These are phyloP conservation scores for Aquilaria agallochum DNA, from an alignment of 441 rosid genomes.

Conservation along the genomic window DNA sequence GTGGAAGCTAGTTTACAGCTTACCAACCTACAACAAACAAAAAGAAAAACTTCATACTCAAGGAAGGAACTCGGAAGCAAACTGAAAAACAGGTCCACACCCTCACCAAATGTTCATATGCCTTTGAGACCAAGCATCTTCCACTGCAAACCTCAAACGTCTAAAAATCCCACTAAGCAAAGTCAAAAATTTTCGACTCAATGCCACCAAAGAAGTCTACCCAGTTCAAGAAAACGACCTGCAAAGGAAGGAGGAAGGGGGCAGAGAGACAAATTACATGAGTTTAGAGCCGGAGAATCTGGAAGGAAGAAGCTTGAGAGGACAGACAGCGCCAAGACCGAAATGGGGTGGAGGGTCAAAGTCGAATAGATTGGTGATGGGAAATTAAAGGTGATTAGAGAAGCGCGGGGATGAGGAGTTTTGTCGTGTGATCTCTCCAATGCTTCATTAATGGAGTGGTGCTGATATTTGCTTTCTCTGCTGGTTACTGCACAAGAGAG, in stretches of 20 bases:
- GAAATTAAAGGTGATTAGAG: constrained; percentile 22
- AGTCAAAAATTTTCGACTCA: too few relatives aligned
- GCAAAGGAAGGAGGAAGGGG: neutral
- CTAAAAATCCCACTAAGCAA: too few relatives aligned
- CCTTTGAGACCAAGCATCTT: constrained; percentile 49
- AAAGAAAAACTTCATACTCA: constrained; percentile 39
- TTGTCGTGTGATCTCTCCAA: neutral
- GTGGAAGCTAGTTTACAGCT: constrained; percentile 50
- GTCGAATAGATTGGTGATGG: constrained; percentile 7
- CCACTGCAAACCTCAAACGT: neutral
- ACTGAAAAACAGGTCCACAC: constrained; percentile 47
- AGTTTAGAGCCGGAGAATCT: constrained; percentile 18
- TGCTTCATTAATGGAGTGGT: too few relatives aligned
- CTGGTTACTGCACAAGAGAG: too few relatives aligned
- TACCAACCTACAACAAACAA: constrained; percentile 47
- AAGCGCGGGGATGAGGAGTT: constrained; percentile 13
- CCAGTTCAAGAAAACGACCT: too few relatives aligned
- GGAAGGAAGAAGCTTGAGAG: constrained; percentile 5
- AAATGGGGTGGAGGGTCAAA: constrained; percentile 3
- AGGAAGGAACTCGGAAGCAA: constrained; percentile 25
- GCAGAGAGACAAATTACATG: constrained; percentile 20
- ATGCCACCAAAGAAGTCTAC: too few relatives aligned
- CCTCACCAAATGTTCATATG: constrained; percentile 47
- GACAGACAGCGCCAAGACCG: constrained; percentile 2
- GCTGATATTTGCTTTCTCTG: too few relatives aligned